Conservation (phyloP, 768 basidiomycete genomes). For the Tremella fuciformis region DNA sequence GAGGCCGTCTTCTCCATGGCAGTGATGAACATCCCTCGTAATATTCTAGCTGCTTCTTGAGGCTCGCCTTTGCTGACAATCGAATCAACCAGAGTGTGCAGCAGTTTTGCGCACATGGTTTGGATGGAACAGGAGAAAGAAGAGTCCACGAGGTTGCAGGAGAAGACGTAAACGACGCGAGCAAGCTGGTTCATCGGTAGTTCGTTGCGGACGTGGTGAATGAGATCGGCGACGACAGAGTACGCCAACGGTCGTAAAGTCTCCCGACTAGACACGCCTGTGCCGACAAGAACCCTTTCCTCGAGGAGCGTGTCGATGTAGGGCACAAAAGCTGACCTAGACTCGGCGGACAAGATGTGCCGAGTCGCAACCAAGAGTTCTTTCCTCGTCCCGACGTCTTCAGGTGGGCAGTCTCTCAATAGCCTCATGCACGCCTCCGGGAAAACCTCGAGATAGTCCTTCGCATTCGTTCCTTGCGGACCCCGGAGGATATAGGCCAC, state of each 20-base stretch:
- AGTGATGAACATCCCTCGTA: conserved; percentile 73
- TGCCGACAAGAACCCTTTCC: conserved; percentile 83
- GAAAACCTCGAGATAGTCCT: conserved; percentile 74
- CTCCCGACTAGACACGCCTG: conserved; percentile 77
- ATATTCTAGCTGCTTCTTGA: conserved; percentile 65
- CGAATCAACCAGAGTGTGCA: conserved; percentile 81
- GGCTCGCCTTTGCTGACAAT: conserved; percentile 72
- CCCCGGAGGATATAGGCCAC: conserved; percentile 82
- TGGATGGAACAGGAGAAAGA: conserved; percentile 76
- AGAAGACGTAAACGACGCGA: conserved; percentile 76
- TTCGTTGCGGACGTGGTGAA: conserved; percentile 84
- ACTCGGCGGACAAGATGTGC: conserved; percentile 76
- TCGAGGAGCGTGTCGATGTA: conserved; percentile 87
- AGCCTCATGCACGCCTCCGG: conserved; percentile 78
- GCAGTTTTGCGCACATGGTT: conserved; percentile 85
- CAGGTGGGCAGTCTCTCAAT: conserved; percentile 87
- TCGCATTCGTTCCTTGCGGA: conserved; percentile 58
- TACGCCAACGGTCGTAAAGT: conserved; percentile 77
- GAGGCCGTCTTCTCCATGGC: conserved; percentile 81
- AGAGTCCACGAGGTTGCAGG: conserved; percentile 83
- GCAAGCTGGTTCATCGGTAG: conserved; percentile 72
- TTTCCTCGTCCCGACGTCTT: conserved; percentile 75
- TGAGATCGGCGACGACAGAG: conserved; percentile 83
- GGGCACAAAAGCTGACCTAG: conserved; percentile 71
- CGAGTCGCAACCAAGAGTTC: conserved; percentile 87